Evolutionary conservation across 1,284 basidiomycete genomes (phyloP).

Genomic region (Cerioporus squamosus): DNA sequence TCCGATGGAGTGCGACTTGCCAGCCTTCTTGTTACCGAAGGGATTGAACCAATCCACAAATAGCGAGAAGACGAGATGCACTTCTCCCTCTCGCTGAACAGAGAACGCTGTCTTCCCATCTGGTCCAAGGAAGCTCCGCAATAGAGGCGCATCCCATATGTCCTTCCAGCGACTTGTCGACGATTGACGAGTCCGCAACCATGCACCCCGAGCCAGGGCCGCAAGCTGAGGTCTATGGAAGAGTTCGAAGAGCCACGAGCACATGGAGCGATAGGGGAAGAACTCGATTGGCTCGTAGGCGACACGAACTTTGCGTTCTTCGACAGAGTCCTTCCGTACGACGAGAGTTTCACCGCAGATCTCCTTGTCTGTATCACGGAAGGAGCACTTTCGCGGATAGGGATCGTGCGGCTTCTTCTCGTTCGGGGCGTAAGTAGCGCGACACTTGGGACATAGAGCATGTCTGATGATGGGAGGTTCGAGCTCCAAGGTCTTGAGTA

Average conservation of each 20-base stretch:
- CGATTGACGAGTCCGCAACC: background rate
- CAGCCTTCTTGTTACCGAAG: slow-evolving; percentile 29
- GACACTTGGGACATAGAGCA: slow-evolving; percentile 14
- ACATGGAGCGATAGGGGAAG: too few relatives aligned
- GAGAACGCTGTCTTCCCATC: slow-evolving; percentile 10
- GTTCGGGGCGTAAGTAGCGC: background rate
- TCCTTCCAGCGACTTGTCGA: background rate
- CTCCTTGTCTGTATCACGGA: background rate
- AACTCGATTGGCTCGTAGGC: too few relatives aligned
- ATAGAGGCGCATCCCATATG: background rate
- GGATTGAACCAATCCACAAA: slow-evolving; percentile 37
- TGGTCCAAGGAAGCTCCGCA: slow-evolving; percentile 6
- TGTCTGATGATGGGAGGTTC: slow-evolving; percentile 1
- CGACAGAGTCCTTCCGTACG: background rate
- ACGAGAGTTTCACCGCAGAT: background rate
- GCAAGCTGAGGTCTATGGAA: background rate
- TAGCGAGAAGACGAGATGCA: slow-evolving; percentile 29
- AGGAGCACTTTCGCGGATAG: background rate
- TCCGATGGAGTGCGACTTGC: slow-evolving; percentile 25
- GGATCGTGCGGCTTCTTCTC: background rate
- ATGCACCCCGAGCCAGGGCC: background rate
- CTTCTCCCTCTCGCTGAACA: background rate
- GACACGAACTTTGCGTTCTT: background rate
- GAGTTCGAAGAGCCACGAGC: too few relatives aligned
- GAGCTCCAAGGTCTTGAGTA: background rate